phyloP scores from a whole-genome alignment of 192 early-diverging fungal genomes.

The Pilaira anomala region DNA sequence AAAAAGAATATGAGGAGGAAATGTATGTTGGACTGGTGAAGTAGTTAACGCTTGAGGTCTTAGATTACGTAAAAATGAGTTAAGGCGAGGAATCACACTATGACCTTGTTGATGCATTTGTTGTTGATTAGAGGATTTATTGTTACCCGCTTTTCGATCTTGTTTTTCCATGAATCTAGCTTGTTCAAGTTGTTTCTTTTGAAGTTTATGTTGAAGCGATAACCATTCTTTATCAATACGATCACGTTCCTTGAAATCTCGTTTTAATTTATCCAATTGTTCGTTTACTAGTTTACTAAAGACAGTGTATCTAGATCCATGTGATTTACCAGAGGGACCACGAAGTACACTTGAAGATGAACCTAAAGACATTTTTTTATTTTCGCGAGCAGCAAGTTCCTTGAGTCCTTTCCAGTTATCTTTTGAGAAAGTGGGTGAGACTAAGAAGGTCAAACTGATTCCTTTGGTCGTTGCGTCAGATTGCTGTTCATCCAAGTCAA shows the following conservation, averaged over 20 bases:
- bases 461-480: not conserved
- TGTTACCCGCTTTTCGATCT: constrained; percentile 30
- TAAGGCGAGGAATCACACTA: constrained; percentile 32
- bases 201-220: constrained; percentile 44
- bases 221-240: constrained; percentile 61
- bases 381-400: constrained; percentile 39
- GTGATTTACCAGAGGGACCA: constrained; percentile 13
- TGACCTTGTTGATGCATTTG: constrained; percentile 15
- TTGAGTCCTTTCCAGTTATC: constrained; percentile 37
- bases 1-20: not conserved
- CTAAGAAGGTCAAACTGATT: constrained; percentile 18
- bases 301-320: constrained; percentile 15
- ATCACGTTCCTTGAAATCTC: constrained; percentile 66
- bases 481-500: constrained; percentile 13
- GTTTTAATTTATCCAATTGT: constrained; percentile 62
- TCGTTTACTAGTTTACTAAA: constrained; percentile 51
- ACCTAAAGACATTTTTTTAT: constrained; percentile 3
- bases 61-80: constrained; percentile 34
- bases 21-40: not conserved
- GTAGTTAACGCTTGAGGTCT: constrained; percentile 12
- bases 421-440: constrained; percentile 21
- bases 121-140: constrained; percentile 6
- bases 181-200: constrained; percentile 48
- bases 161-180: constrained; percentile 40
- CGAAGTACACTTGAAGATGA: constrained; percentile 4